Percentiles rank a stretch among this genome's conserved stretches.
These are phyloP conservation scores for Salvia splendens DNA, from an alignment of 257 asterid species.

Conservation along the genomic window DNA sequence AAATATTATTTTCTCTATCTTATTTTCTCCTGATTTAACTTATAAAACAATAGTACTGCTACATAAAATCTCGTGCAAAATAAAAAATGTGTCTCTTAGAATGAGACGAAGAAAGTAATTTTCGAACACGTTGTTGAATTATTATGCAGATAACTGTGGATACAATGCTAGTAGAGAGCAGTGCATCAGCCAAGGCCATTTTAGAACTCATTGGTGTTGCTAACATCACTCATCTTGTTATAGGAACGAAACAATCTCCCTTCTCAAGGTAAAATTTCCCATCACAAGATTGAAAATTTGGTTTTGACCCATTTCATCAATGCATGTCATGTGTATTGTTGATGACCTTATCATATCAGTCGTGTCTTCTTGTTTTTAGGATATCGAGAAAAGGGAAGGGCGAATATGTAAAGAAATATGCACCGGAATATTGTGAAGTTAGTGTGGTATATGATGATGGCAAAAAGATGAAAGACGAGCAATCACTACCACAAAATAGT, in stretches of 20 bases:
- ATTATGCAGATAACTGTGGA: slow-evolving; percentile 60
- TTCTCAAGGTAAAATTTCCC: slow-evolving; percentile 44
- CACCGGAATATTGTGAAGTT: slow-evolving; percentile 66
- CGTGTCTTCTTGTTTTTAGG: slow-evolving; percentile 33
- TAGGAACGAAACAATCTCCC: slow-evolving; percentile 58
- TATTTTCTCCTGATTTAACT: too few species aligned
- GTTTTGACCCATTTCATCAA: background rate
- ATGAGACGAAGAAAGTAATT: too few species aligned
- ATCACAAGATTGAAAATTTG: background rate
- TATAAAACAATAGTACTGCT: too few species aligned
- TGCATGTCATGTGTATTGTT: background rate
- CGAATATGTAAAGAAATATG: slow-evolving; percentile 63
- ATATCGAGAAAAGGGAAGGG: slow-evolving; percentile 56
- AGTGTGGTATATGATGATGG: slow-evolving; percentile 50
- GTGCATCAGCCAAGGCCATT: slow-evolving; percentile 63
- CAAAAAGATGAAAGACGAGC: slow-evolving; percentile 34
- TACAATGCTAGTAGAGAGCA: slow-evolving; percentile 84
- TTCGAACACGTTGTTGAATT: background rate
- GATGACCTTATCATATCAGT: background rate
- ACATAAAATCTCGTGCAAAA: too few species aligned
- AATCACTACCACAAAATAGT: slow-evolving; percentile 34
- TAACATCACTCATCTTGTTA: slow-evolving; percentile 58
- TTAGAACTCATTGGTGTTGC: slow-evolving; percentile 63
- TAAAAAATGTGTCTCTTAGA: too few species aligned
- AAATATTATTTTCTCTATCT: too few species aligned